Percentiles rank a stretch among this genome's conserved stretches.
Evolutionary conservation across 2,329 filamentous ascomycete species (phyloP).

Genomic region (Botrytis deweyae): DNA sequence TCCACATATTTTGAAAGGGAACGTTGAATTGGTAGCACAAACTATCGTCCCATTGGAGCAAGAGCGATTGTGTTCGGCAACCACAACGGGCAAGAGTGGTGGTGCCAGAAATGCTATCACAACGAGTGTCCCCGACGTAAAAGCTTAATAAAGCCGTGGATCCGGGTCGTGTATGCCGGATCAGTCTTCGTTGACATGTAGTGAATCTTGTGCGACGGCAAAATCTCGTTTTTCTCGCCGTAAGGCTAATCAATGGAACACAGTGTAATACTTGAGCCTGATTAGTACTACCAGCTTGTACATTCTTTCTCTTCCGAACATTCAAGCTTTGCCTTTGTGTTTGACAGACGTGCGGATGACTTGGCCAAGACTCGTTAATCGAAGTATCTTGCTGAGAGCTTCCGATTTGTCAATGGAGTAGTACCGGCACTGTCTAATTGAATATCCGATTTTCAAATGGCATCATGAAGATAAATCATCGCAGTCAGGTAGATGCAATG

Average conservation of each 20-base stretch:
- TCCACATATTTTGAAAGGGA: not conserved
- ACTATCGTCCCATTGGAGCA: not conserved
- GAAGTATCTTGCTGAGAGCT: not conserved
- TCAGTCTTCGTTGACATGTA: not conserved
- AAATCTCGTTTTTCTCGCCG: not conserved
- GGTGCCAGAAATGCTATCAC: not conserved
- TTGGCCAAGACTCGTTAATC: slow-evolving; percentile 6
- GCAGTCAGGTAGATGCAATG: not conserved
- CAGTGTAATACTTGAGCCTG: not conserved
- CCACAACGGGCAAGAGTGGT: not conserved
- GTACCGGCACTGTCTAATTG: not conserved
- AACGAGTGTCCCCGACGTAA: not conserved
- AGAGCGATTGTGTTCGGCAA: not conserved
- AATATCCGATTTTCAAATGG: not conserved
- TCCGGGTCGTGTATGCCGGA: not conserved
- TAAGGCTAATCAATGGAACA: not conserved
- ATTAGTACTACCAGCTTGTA: not conserved
- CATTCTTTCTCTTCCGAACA: not conserved
- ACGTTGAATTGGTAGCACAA: not conserved
- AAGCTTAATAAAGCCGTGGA: slow-evolving; percentile 1
- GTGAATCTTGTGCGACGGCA: not conserved
- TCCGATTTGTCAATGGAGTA: not conserved
- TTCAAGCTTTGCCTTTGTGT: not conserved
- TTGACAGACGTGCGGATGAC: slow-evolving; percentile 2
- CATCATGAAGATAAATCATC: not conserved